Evolutionary conservation across 331 rosid species (phyloP).

Genomic region (Dryas integrifolia): DNA sequence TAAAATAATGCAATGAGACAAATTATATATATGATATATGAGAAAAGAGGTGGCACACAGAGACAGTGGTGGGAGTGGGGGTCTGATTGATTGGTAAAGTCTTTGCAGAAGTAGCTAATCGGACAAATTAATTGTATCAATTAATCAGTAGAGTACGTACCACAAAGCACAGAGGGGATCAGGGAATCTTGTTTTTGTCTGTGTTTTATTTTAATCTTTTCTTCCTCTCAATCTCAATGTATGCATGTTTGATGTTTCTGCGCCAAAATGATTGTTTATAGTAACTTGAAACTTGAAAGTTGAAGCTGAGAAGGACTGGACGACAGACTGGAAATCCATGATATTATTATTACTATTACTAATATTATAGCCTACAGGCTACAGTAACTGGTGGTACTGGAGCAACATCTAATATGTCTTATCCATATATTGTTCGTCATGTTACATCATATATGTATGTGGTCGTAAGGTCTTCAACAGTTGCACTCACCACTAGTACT

Average conservation of each 20-base stretch:
- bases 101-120: neutral
- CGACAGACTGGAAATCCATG: neutral
- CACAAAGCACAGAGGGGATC: slow-evolving; percentile 32
- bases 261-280: neutral
- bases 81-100: slow-evolving; percentile 1
- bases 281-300: slow-evolving; percentile 10
- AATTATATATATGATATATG: neutral
- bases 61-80: slow-evolving; percentile 4
- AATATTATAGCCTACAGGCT: too few relatives aligned
- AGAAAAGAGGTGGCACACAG: neutral
- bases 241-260: neutral
- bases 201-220: neutral
- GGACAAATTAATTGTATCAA: slow-evolving; percentile 19
- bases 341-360: neutral
- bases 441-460: neutral
- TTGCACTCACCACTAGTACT: too few relatives aligned
- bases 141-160: slow-evolving; percentile 20
- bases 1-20: slow-evolving; percentile 1
- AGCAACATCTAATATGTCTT: too few relatives aligned
- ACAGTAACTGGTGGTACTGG: too few relatives aligned
- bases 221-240: too few relatives aligned
- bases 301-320: neutral
- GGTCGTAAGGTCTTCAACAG: neutral
- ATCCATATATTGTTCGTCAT: too few relatives aligned
- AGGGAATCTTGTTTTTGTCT: slow-evolving; percentile 43